phyloP scores from a whole-genome alignment of 2,329 filamentous ascomycete genomes.

The Microdochium trichocladiopsis region DNA sequence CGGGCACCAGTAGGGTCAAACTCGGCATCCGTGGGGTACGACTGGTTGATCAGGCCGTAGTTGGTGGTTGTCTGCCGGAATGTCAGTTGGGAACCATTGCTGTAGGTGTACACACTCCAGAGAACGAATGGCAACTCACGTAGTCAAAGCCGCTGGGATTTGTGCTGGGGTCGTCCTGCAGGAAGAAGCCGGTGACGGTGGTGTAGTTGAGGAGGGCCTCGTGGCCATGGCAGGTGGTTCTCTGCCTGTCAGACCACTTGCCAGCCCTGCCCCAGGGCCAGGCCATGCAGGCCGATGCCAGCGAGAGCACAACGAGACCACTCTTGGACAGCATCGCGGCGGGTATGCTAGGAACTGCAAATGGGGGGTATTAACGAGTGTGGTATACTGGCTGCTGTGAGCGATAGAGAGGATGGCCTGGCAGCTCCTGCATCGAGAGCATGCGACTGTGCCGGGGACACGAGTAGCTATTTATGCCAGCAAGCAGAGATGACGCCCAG shows the following conservation, averaged over 20 bases:
- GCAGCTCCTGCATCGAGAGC: neutral
- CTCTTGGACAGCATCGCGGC: conserved; percentile 8
- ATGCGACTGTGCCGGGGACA: neutral
- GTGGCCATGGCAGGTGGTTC: conserved; percentile 6
- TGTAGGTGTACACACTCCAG: neutral
- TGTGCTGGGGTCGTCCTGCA: conserved; percentile 54
- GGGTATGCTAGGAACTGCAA: neutral
- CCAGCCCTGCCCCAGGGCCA: conserved; percentile 13
- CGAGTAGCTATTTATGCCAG: neutral
- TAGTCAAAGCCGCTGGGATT: conserved; percentile 55
- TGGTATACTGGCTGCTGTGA: neutral
- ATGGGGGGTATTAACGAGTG: neutral
- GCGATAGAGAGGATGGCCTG: neutral
- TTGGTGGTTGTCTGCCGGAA: conserved; percentile 46
- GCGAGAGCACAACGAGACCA: conserved; percentile 10
- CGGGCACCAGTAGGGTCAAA: conserved; percentile 29
- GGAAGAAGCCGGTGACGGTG: conserved; percentile 54
- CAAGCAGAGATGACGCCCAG: neutral
- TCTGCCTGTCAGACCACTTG: conserved; percentile 9
- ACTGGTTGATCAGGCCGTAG: conserved; percentile 58
- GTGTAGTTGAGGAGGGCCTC: conserved; percentile 47
- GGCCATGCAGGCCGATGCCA: conserved; percentile 10
- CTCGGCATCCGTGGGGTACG: conserved; percentile 47
- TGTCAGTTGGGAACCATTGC: conserved; percentile 1
- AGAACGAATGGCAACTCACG: conserved; percentile 30